Conservation (phyloP, 2,329 filamentous ascomycete genomes). For the Septoria linicola region DNA sequence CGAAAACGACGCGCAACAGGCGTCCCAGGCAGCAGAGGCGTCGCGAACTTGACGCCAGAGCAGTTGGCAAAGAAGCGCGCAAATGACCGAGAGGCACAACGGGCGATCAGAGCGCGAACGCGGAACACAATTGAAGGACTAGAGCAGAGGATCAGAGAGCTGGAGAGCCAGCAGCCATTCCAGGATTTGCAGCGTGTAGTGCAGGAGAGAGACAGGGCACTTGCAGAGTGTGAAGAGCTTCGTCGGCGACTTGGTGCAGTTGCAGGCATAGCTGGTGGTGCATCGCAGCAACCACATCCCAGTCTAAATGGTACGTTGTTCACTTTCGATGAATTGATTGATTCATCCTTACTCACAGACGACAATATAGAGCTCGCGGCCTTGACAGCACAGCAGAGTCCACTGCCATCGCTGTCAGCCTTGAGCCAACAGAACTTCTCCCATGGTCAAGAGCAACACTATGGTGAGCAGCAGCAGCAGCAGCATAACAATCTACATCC, state of each 20-base stretch:
- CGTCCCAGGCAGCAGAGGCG: constrained; percentile 59
- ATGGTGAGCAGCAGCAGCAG: constrained; percentile 21
- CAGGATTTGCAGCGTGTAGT: constrained; percentile 76
- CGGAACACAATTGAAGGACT: constrained; percentile 75
- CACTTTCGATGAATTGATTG: constrained; percentile 29
- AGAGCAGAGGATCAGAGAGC: constrained; percentile 69
- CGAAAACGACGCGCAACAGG: constrained; percentile 39
- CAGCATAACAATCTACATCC: constrained; percentile 34
- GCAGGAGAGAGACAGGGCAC: constrained; percentile 65
- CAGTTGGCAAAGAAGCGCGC: constrained; percentile 87
- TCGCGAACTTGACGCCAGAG: constrained; percentile 82
- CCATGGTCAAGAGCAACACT: constrained; percentile 9
- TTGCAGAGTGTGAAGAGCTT: constrained; percentile 78
- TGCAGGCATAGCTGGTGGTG: constrained; percentile 31
- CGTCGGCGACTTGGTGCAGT: constrained; percentile 57
- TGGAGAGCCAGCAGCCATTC: constrained; percentile 78
- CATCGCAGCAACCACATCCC: constrained; percentile 18
- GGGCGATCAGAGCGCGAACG: constrained; percentile 79
- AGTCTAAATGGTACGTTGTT: constrained; percentile 36
- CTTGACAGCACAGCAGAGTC: constrained; percentile 47
- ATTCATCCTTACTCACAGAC: constrained; percentile 32
- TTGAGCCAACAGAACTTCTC: constrained; percentile 14
- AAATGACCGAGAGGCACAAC: constrained; percentile 85
- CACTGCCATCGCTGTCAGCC: constrained; percentile 37
- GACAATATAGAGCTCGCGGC: constrained; percentile 46